Evolutionary conservation across 805 yeast species (phyloP), one percentile per base, ranked within the genome.

Genomic region (Kockiozyma suomiensis): DNA sequence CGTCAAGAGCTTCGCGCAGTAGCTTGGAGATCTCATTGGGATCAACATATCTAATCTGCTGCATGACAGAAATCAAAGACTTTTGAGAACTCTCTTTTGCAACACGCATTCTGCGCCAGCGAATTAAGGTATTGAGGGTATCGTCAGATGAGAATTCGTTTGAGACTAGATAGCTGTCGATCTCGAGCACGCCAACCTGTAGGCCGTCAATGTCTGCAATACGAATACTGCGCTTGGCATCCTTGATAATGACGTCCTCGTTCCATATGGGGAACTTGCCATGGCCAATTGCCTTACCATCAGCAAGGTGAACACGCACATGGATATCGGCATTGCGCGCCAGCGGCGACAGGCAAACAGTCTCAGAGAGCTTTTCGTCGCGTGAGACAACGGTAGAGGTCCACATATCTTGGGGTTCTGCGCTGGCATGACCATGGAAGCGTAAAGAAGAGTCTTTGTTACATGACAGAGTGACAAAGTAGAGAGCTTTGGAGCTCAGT

Each of bases 311-410:
- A 25, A 87, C 78, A 58, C 88, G 75, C 25, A 79, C 72, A 53
- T 88, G 71, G 50, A 77, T 75, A 67, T 87, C 94, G 55, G 66
- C 76, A 26, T 43, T 75, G 45, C 76, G 73, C 19, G 81, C 79
- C 23, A 88, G 74, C 42, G 88, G 88, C 62, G 81, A 78, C 15
- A 89, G 77, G 68, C 83, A 83, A 48, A 90, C 80, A 37, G 82
- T 77, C 71, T 90, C 96, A 37, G 92, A 88, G 58, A 90, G 77
- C 13, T 78, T 77, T 73, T 90, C 97, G 42, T 82, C 85, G 0
- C 90, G 84, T 65, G 80, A 78, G 12, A 87, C 89, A 1, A 93
- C 84, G 8, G 88, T 80, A 68, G 90, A 88, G 6, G 72, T 63
- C 26, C 76, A 71, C 42, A 74, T 72, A 17, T 56, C 61, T 23